These are phyloP conservation scores for Picocystis sp. DNA, from an alignment of 163 green algal genomes.

Conservation along the genomic window DNA sequence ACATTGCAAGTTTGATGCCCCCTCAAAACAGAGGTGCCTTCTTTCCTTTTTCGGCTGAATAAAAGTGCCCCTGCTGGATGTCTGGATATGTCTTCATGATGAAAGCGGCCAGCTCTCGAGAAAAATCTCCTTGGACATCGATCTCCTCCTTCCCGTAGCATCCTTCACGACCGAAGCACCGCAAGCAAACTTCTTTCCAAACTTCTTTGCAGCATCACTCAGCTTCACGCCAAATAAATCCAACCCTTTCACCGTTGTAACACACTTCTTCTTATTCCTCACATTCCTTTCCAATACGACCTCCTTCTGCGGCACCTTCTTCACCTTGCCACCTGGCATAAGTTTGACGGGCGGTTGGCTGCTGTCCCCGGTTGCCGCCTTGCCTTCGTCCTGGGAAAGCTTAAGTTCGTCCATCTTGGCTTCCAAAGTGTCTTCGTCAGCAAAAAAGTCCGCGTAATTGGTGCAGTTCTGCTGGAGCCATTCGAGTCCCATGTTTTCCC, in stretches of 20 bases:
- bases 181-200: conserved; percentile 98
- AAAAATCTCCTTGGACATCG: conserved; percentile 45
- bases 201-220: conserved; percentile 76
- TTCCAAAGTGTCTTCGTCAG: no score
- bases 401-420: no score
- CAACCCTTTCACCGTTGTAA: conserved; percentile 81
- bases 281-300: conserved; percentile 69
- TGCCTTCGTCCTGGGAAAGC: no score
- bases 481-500: no score
- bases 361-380: no score
- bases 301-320: conserved; percentile 27
- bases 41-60: no score
- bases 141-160: conserved; percentile 80
- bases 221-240: conserved; percentile 90
- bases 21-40: no score
- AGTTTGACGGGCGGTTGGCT: no score
- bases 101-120: conserved; percentile 9
- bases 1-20: no score
- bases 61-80: no score
- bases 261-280: conserved; percentile 87
- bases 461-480: no score
- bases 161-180: conserved; percentile 70
- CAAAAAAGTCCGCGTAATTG: no score
- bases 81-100: conserved; percentile 5
- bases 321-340: conserved; percentile 24